Conservation (phyloP, 306 rosid species). For the Trichosanthes cucumerina region DNA sequence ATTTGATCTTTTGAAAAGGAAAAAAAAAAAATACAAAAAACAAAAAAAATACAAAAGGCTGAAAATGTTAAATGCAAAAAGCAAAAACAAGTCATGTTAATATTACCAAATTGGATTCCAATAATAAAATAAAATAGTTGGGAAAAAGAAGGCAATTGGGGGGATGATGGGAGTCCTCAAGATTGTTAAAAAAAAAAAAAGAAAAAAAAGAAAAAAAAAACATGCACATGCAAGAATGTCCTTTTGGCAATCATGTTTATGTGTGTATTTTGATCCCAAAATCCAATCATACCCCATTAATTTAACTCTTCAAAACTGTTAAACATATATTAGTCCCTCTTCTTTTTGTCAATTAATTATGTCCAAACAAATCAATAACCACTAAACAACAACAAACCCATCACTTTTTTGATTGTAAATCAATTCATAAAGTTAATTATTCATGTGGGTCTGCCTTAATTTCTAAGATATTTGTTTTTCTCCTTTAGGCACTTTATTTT, state of each 20-base stretch:
- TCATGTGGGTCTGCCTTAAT: constrained; percentile 11
- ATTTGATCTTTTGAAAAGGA: not conserved
- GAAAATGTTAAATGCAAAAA: not conserved
- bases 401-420: not conserved
- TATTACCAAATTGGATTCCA: constrained; percentile 3
- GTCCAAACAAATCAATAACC: not conserved
- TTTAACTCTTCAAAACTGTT: not conserved
- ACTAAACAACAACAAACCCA: constrained; percentile 8
- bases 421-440: not conserved
- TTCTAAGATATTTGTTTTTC: constrained; percentile 9
- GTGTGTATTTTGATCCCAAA: constrained; percentile 11
- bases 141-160: not conserved
- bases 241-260: constrained; percentile 8
- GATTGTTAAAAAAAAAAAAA: not conserved
- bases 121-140: not conserved
- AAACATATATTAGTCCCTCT: not conserved
- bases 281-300: constrained; percentile 9
- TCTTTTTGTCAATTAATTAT: constrained; percentile 5
- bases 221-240: constrained; percentile 12
- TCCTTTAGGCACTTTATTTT: not conserved
- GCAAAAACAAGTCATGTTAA: not conserved
- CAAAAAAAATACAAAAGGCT: not conserved
- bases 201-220: not conserved
- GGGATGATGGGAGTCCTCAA: not conserved
- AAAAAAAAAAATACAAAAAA: not conserved